phyloP scores from a whole-genome alignment of 2,329 filamentous ascomycete species.

The Chaetothyriales sp. region DNA sequence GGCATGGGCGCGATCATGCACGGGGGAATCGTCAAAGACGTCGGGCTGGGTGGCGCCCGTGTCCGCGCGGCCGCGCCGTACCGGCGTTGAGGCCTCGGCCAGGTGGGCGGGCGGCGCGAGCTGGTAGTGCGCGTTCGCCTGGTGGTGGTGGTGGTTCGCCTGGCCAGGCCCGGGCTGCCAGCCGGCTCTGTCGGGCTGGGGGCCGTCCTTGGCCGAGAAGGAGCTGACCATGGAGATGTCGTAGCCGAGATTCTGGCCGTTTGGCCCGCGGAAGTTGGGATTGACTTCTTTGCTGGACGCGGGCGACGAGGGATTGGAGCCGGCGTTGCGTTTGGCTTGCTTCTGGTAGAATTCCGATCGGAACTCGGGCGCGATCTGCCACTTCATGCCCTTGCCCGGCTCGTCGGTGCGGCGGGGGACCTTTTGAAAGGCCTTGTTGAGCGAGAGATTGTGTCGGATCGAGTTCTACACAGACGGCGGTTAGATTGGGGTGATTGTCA shows the following conservation, averaged over 20 bases:
- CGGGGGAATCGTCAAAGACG: constrained; percentile 29
- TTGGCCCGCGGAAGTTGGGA: constrained; percentile 25
- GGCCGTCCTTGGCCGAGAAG: constrained; percentile 22
- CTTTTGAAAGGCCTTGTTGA: constrained; percentile 92
- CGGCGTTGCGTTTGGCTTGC: constrained; percentile 28
- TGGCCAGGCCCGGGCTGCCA: constrained; percentile 10
- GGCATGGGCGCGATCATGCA: constrained; percentile 22
- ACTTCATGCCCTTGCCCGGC: constrained; percentile 98
- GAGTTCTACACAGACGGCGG: constrained; percentile 51
- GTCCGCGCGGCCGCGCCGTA: constrained; percentile 30
- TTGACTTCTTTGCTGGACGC: constrained; percentile 29
- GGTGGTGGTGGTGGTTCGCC: not conserved
- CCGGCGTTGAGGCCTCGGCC: constrained; percentile 34
- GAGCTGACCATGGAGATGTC: constrained; percentile 26
- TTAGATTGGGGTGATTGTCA: constrained; percentile 3
- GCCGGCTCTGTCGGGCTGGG: constrained; percentile 19
- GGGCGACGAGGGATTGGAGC: constrained; percentile 32
- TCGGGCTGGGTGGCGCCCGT: constrained; percentile 21
- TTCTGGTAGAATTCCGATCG: constrained; percentile 80
- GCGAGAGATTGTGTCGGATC: constrained; percentile 86
- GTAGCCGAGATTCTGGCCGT: constrained; percentile 22
- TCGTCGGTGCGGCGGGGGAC: constrained; percentile 85
- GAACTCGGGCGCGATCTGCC: constrained; percentile 76
- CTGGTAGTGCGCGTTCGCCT: not conserved
- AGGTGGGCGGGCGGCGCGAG: constrained; percentile 24